A percentile compares a stretch with the other conserved stretches of the same genome.
Conservation (phyloP, 257 asterid genomes). For the Plantago elongata region DNA sequence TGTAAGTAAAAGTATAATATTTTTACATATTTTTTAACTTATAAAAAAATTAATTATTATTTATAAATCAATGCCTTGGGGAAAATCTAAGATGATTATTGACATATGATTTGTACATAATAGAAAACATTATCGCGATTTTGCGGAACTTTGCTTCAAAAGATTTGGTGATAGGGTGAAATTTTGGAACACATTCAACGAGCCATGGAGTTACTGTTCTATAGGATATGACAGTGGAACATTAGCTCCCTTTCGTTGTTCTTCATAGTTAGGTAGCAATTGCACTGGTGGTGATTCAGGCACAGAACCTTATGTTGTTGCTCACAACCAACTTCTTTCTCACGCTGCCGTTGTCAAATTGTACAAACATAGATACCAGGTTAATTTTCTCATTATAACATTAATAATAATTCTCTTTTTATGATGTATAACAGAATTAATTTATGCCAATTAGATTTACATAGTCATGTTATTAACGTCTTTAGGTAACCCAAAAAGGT, state of each 20-base stretch:
- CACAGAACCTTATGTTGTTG: slow-evolving; percentile 21
- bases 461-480: background rate
- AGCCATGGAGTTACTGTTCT: slow-evolving; percentile 17
- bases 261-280: slow-evolving; percentile 9
- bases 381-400: background rate
- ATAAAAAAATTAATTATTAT: background rate
- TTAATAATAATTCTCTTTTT: background rate
- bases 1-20: slow-evolving; percentile 20
- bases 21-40: background rate
- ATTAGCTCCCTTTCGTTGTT: slow-evolving; percentile 23
- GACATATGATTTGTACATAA: background rate
- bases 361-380: slow-evolving; percentile 20
- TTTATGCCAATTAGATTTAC: too few species aligned
- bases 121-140: slow-evolving; percentile 20
- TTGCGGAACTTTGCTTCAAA: slow-evolving; percentile 25
- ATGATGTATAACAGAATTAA: too few species aligned
- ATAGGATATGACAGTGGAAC: slow-evolving; percentile 16
- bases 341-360: slow-evolving; percentile 15
- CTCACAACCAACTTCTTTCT: slow-evolving; percentile 28
- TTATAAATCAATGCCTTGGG: too few species aligned
- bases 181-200: slow-evolving; percentile 30
- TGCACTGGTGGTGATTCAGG: slow-evolving; percentile 21
- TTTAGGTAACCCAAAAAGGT: slow-evolving; percentile 20
- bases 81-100: background rate
- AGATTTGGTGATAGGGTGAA: slow-evolving; percentile 32